phyloP scores from a whole-genome alignment of 2,329 filamentous ascomycete genomes.

The Talaromyces sp. region DNA sequence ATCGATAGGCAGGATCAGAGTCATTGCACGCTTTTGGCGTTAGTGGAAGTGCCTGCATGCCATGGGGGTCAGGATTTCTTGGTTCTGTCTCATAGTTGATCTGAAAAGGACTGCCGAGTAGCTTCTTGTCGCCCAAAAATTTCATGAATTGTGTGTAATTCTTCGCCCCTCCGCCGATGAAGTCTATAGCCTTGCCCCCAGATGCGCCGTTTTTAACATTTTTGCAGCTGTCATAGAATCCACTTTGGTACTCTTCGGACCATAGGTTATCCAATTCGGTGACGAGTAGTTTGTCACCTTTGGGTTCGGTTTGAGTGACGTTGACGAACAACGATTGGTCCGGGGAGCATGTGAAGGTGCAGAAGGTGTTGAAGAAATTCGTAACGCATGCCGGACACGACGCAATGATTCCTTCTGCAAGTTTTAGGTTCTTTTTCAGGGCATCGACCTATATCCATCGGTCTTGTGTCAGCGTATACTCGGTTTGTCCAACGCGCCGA shows the following conservation, averaged over 20 bases:
- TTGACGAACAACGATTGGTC: constrained; percentile 95
- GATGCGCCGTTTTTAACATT: constrained; percentile 97
- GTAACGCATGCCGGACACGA: constrained; percentile 95
- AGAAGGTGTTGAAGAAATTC: constrained; percentile 98
- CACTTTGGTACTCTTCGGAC: constrained; percentile 73
- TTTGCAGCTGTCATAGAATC: constrained; percentile 96
- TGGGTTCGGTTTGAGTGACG: constrained; percentile 65
- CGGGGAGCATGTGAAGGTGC: constrained; percentile 95
- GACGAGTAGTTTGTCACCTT: constrained; percentile 58
- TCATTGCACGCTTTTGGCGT: constrained; percentile 83
- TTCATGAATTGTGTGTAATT: constrained; percentile 82
- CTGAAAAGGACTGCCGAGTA: constrained; percentile 88
- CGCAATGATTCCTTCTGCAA: constrained; percentile 81
- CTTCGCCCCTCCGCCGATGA: constrained; percentile 92
- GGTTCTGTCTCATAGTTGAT: constrained; percentile 75
- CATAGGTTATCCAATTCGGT: constrained; percentile 87
- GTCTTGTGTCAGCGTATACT: constrained; percentile 12
- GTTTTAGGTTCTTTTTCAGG: constrained; percentile 76
- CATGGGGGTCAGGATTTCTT: constrained; percentile 53
- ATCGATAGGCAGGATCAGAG: constrained; percentile 75
- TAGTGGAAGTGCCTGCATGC: constrained; percentile 68
- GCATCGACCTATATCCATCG: constrained; percentile 57
- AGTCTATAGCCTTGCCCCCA: constrained; percentile 87
- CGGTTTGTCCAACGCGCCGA: not conserved
- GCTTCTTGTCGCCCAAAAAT: constrained; percentile 88